A percentile compares a stretch with the other conserved stretches of the same genome.
phyloP scores from a whole-genome alignment of 306 rosid species.

The Hylodesmum podocarpum region DNA sequence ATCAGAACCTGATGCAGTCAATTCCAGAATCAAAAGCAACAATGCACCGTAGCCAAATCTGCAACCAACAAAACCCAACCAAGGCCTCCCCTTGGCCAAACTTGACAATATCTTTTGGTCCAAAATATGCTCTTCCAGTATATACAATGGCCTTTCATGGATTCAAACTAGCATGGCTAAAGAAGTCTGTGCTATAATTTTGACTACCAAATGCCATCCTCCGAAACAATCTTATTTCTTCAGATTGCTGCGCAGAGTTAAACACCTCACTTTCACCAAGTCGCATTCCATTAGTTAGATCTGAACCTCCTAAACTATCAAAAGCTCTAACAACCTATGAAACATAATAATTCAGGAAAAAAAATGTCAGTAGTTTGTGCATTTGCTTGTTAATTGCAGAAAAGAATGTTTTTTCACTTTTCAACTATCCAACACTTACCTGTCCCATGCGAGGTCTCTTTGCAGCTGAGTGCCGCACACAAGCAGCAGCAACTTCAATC shows the following conservation, averaged over 20 bases:
- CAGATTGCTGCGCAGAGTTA: constrained; percentile 73
- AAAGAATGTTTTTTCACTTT: neutral
- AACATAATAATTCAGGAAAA: constrained; percentile 32
- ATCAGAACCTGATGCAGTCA: constrained; percentile 38
- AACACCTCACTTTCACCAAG: constrained; percentile 74
- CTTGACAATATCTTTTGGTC: constrained; percentile 22
- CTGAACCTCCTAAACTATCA: constrained; percentile 62
- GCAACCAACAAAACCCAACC: constrained; percentile 20
- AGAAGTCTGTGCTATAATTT: constrained; percentile 68
- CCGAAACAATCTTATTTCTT: constrained; percentile 62
- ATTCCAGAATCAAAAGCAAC: constrained; percentile 30
- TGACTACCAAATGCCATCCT: constrained; percentile 84
- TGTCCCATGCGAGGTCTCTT: constrained; percentile 96
- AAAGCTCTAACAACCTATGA: constrained; percentile 89
- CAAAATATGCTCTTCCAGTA: constrained; percentile 29
- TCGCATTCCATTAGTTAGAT: constrained; percentile 84
- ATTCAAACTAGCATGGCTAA: constrained; percentile 48
- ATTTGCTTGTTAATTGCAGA: neutral
- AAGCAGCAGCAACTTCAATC: constrained; percentile 83
- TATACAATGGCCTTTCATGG: constrained; percentile 39
- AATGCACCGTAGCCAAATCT: constrained; percentile 29
- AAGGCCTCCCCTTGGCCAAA: constrained; percentile 21
- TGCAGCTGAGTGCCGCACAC: constrained; percentile 76
- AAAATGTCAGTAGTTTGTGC: neutral
- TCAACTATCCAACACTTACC: constrained; percentile 45